Base-by-base conservation (phyloP, 208 protist genomes). In the Phytomonas sp. region DNA sequence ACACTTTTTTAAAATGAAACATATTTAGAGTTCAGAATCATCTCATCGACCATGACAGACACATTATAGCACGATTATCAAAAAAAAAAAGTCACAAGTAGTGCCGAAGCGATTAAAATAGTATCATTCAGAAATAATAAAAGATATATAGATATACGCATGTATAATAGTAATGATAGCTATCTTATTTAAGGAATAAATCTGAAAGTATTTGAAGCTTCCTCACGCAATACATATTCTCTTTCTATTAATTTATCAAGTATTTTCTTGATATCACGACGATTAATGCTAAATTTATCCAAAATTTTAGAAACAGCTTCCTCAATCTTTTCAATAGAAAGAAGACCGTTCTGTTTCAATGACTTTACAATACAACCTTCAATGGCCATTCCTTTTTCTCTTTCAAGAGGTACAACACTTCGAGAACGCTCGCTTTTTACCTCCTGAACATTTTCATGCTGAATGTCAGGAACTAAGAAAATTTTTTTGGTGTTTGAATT, bases 231-330 rank as follows among this genome's bases (percentile, higher is more conserved):
- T 66, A 91, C 52, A 37, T 83, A 75, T 0, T 75, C 79, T 34
- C 87, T 78, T 66, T 83, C 76, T 52, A 88, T 83, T 23, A 93
- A 80, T 63, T 80, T 82, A 60, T 93, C 87, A 42, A 93, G 70
- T 0, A 72, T 67, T 0, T 61, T 64, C 73, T 93, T 93, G 69
- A 93, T 52, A 40, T 87, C 76, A 32, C 69, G 49, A 7, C 73
- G 66, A 4, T 70, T 33, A 26, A 81, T 67, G 0, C 52, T 62
- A 30, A 73, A 31, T 8, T 67, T 65, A 14, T 60, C 16, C 63
- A 77, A 73, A 8, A 33, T 34, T 11, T 67, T 26, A 16, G 42
- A 67, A 29, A 82, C 56, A 40, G 45, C 45, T n/a, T 36, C 29
- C 62, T 73, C 64, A 32, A 83, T 67, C 34, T 76, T 72, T 34